Conservation (phyloP, 2,329 filamentous ascomycete genomes). For the Penicillium crustosum region DNA sequence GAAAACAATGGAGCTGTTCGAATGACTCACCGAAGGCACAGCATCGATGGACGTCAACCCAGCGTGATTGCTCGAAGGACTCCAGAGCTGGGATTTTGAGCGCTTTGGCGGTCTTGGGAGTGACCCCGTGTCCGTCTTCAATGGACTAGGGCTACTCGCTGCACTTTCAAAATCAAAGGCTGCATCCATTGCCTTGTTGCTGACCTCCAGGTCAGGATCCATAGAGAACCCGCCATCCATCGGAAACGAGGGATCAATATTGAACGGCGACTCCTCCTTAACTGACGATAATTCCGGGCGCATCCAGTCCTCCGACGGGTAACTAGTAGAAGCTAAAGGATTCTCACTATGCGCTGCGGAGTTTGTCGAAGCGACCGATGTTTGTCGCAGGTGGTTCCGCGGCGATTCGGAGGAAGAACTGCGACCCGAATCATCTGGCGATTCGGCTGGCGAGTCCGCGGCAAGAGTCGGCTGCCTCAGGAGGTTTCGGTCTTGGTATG, state of each 20-base stretch:
- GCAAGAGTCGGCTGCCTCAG: conserved; percentile 36
- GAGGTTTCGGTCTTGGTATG: conserved; percentile 34
- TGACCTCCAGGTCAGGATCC: conserved; percentile 45
- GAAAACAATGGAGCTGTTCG: neutral
- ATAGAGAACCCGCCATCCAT: conserved; percentile 34
- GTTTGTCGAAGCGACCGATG: conserved; percentile 42
- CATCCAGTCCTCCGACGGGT: conserved; percentile 40
- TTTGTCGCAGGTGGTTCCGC: conserved; percentile 41
- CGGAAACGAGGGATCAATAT: conserved; percentile 37
- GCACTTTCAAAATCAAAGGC: conserved; percentile 52
- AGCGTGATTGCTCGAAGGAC: conserved; percentile 25
- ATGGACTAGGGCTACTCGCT: conserved; percentile 47
- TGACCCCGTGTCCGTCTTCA: conserved; percentile 32
- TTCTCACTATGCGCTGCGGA: conserved; percentile 43
- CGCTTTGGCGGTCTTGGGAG: conserved; percentile 26
- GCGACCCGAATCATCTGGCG: conserved; percentile 44
- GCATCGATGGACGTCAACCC: conserved; percentile 10
- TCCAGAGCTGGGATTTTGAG: conserved; percentile 30
- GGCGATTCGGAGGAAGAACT: conserved; percentile 47
- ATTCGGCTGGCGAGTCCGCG: conserved; percentile 47
- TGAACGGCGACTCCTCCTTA: conserved; percentile 44
- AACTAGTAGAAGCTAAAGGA: conserved; percentile 37
- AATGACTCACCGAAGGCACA: conserved; percentile 33
- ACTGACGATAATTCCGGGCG: conserved; percentile 37
- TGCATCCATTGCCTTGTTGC: conserved; percentile 50